Base-by-base conservation (phyloP, 331 rosid species). In the Ulmus americana region DNA sequence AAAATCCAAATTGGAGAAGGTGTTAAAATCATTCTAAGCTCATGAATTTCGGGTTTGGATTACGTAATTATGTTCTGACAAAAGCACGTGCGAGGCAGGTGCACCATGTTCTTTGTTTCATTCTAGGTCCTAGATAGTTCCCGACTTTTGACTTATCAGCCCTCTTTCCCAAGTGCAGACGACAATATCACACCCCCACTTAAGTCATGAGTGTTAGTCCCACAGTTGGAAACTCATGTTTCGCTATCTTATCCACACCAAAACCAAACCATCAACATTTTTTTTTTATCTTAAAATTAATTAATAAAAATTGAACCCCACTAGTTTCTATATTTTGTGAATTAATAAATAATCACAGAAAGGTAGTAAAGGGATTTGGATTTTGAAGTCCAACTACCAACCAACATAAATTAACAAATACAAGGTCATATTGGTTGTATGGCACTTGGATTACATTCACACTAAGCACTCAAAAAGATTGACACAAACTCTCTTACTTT, bases 311-410 rank as follows among this genome's bases (percentile, higher is more conserved):
- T n/a, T 10, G 61, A 56, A 28, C 35, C 44, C 61, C 61, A 56
- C 45, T 56, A 35, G 5, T 35, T 28, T 28, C 35, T 11, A 38
- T 20, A 5, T 39, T 7, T 38, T n/a, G 12, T 10, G 5, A 8
- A 56, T 38, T 28, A 44, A 61, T 61, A n/a, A 20, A 40, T 2
- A n/a, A 20, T n/a, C 1, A 5, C 1, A 8, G 6, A 59, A n/a
- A 43, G 35, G 16, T 20, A 1, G 6, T 16, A 2, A 14, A 14
- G 40, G 43, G 52, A 16, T 14, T 42, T 1, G 9, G n/a, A 59
- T 59, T 28, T 59, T 59, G 35, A 8, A 61, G 65, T 43, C 51
- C 65, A 61, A 15, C 50, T 14, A 61, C 52, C 65, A 61, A 61
- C 65, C 11, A 44, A 44, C 51, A 16, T 46, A 61, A 61, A 42